These are phyloP conservation scores for Starmerella kuoi DNA, from an alignment of 805 yeast genomes.

Conservation along the genomic window DNA sequence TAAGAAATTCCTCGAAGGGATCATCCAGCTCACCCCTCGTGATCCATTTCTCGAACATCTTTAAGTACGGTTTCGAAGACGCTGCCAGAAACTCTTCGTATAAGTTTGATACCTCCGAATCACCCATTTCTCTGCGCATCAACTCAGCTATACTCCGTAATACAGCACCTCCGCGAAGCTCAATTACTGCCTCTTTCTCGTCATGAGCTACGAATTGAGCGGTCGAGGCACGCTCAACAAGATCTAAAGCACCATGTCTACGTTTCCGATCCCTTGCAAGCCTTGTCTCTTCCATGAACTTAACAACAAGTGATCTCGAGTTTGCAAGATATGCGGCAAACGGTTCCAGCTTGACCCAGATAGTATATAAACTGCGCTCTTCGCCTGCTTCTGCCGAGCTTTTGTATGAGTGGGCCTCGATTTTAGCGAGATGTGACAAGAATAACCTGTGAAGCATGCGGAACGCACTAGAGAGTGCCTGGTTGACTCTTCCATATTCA, in stretches of 20 bases:
- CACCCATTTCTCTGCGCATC: slow-evolving; percentile 53
- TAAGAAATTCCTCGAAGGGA: slow-evolving; percentile 69
- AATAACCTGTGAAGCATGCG: slow-evolving; percentile 31
- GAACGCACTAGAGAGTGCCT: slow-evolving; percentile 55
- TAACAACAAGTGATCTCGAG: slow-evolving; percentile 8
- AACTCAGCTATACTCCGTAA: slow-evolving; percentile 49
- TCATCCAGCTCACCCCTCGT: slow-evolving; percentile 62
- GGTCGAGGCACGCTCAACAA: slow-evolving; percentile 9
- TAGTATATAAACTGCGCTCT: slow-evolving; percentile 24
- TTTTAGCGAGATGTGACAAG: slow-evolving; percentile 25
- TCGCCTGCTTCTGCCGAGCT: slow-evolving; percentile 35
- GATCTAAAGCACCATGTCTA: slow-evolving; percentile 1
- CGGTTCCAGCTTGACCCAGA: slow-evolving; percentile 8
- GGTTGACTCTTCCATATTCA: slow-evolving; percentile 58
- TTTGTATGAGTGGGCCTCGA: slow-evolving; percentile 31
- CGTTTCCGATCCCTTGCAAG: slow-evolving; percentile 12
- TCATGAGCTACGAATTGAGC: slow-evolving; percentile 31
- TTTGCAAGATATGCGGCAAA: slow-evolving; percentile 24
- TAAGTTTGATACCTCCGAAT: slow-evolving; percentile 42
- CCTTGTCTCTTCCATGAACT: slow-evolving; percentile 7
- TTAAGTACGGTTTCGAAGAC: slow-evolving; percentile 51
- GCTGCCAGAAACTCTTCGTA: slow-evolving; percentile 41
- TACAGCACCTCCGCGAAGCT: slow-evolving; percentile 61
- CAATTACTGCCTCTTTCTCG: slow-evolving; percentile 30
- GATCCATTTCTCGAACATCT: slow-evolving; percentile 71